Evolutionary conservation across 768 basidiomycete genomes (phyloP).

Genomic region (Leccinum aurantiacum): DNA sequence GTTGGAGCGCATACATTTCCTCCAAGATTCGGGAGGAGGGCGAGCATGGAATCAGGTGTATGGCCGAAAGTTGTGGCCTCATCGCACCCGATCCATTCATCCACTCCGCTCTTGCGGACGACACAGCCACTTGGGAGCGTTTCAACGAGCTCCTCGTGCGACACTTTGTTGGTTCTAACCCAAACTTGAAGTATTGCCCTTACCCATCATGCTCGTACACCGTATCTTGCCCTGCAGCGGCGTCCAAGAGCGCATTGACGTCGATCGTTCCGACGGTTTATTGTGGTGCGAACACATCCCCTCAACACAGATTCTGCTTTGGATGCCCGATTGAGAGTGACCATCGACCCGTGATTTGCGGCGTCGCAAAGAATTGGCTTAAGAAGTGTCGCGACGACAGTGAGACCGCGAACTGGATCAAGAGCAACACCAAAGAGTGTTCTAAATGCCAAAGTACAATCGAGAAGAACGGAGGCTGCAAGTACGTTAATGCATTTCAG

Average conservation of each 20-base stretch:
- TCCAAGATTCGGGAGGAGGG: slow-evolving; percentile 85
- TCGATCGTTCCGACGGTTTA: slow-evolving; percentile 85
- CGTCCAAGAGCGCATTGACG: slow-evolving; percentile 69
- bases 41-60: slow-evolving; percentile 71
- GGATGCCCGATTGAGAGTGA: slow-evolving; percentile 87
- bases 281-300: slow-evolving; percentile 65
- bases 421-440: slow-evolving; percentile 99
- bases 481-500: slow-evolving; percentile 91
- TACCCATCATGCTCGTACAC: slow-evolving; percentile 93
- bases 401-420: slow-evolving; percentile 99
- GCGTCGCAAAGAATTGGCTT: slow-evolving; percentile 88
- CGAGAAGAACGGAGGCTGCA: slow-evolving; percentile 99
- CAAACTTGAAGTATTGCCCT: slow-evolving; percentile 90
- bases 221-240: slow-evolving; percentile 84
- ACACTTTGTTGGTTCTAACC: slow-evolving; percentile 84
- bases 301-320: slow-evolving; percentile 85
- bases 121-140: slow-evolving; percentile 55
- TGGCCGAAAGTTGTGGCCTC: slow-evolving; percentile 74
- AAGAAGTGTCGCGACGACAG: slow-evolving; percentile 97
- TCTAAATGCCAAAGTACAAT: slow-evolving; percentile 95
- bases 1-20: slow-evolving; percentile 79
- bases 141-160: slow-evolving; percentile 88
- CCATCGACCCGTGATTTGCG: slow-evolving; percentile 90
- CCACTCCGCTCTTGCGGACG: slow-evolving; percentile 53
- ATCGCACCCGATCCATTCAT: slow-evolving; percentile 67